Conservation (phyloP, 306 rosid genomes). For the Sindora glabra region DNA sequence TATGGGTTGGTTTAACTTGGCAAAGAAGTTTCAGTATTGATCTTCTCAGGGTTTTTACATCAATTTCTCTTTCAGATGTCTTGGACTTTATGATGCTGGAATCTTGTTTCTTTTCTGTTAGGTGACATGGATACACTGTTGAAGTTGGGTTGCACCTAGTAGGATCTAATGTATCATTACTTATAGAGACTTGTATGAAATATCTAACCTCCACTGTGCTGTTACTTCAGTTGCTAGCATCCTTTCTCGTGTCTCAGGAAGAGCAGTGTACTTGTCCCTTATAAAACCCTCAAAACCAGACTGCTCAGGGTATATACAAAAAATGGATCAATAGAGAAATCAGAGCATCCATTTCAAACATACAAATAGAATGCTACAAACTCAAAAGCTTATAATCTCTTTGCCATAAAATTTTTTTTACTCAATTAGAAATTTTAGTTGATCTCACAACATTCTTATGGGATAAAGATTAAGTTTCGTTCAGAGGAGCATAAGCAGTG, state of each 20-base stretch:
- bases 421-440: background rate
- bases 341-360: background rate
- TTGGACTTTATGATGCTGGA: background rate
- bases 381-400: background rate
- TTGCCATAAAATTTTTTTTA: background rate
- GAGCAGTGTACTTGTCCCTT: slow-evolving; percentile 76
- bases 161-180: background rate
- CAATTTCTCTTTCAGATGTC: too few species aligned
- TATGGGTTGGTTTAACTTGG: background rate
- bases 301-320: slow-evolving; percentile 36
- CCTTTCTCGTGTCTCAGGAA: slow-evolving; percentile 89
- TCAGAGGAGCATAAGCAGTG: background rate
- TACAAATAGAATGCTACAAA: too few species aligned
- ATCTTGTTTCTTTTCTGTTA: background rate
- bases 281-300: slow-evolving; percentile 90
- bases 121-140: background rate
- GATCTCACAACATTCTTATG: too few species aligned
- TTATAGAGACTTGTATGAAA: background rate
- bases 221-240: slow-evolving; percentile 86
- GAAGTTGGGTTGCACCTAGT: background rate
- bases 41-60: too few species aligned
- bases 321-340: slow-evolving; percentile 12
- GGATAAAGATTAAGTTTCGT: too few species aligned
- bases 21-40: background rate
- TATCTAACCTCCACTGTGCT: slow-evolving; percentile 66